phyloP scores from a whole-genome alignment of 2,329 filamentous ascomycete species.

The Microsporum audouinii region DNA sequence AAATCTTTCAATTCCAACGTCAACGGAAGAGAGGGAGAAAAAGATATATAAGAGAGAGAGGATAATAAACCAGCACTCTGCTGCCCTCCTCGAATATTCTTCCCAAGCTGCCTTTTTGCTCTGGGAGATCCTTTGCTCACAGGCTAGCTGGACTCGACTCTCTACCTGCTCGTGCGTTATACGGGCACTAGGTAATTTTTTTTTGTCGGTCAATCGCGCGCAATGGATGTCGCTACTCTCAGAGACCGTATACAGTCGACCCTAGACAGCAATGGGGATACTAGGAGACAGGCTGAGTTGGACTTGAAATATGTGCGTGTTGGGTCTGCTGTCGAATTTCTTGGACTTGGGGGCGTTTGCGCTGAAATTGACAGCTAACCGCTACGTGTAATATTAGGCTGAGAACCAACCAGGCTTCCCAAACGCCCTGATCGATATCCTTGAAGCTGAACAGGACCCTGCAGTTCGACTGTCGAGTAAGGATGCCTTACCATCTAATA shows the following conservation, averaged over 20 bases:
- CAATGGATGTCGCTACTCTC: slow-evolving; percentile 51
- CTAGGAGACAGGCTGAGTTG: slow-evolving; percentile 50
- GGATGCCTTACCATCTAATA: slow-evolving; percentile 26
- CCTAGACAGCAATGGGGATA: slow-evolving; percentile 51
- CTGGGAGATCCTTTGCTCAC: not conserved
- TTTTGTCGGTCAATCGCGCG: slow-evolving; percentile 17
- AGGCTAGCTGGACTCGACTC: not conserved
- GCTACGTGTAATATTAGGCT: slow-evolving; percentile 45
- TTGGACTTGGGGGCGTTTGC: not conserved
- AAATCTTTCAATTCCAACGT: not conserved
- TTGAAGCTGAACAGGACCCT: slow-evolving; percentile 76
- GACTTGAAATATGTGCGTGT: slow-evolving; percentile 52
- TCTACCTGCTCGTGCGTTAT: not conserved
- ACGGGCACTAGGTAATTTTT: slow-evolving; percentile 6
- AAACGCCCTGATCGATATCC: slow-evolving; percentile 78
- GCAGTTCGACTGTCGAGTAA: slow-evolving; percentile 80
- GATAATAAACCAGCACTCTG: not conserved
- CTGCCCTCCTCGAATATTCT: not conserved
- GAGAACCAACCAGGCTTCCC: slow-evolving; percentile 84
- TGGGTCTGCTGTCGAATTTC: not conserved
- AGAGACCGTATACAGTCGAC: slow-evolving; percentile 54
- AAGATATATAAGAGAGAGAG: not conserved
- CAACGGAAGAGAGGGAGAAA: not conserved
- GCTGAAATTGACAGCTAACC: not conserved
- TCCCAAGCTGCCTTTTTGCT: not conserved